These are phyloP conservation scores for Codiaeum variegatum DNA, from an alignment of 441 rosid genomes.

Conservation along the genomic window DNA sequence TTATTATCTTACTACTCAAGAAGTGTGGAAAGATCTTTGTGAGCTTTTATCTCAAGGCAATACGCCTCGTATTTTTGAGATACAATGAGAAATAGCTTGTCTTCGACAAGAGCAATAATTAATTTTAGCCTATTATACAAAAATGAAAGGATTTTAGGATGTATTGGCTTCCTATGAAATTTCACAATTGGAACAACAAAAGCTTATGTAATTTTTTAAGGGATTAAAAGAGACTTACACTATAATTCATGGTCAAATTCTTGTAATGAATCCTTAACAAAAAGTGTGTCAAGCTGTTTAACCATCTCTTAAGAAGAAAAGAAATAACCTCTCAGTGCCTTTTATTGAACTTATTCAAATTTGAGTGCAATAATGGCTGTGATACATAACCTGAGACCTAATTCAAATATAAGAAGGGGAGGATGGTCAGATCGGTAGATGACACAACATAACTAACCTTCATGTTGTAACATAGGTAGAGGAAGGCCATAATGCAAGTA, in stretches of 20 bases:
- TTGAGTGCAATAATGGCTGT: too few relatives aligned
- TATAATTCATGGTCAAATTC: not conserved
- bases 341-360: too few relatives aligned
- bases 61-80: too few relatives aligned
- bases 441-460: too few relatives aligned
- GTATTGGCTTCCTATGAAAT: not conserved
- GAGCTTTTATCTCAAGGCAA: not conserved
- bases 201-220: slow-evolving; percentile 14
- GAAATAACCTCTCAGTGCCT: too few relatives aligned
- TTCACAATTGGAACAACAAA: slow-evolving; percentile 1
- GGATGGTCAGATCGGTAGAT: too few relatives aligned
- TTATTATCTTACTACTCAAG: not conserved
- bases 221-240: slow-evolving; percentile 18
- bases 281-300: not conserved
- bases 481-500: too few relatives aligned
- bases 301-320: too few relatives aligned
- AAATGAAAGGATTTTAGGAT: slow-evolving; percentile 12
- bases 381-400: too few relatives aligned
- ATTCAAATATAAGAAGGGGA: too few relatives aligned
- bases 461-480: too few relatives aligned
- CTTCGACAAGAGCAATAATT: not conserved
- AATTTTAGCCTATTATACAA: not conserved
- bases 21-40: not conserved
- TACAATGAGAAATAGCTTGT: slow-evolving; percentile 3
- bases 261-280: slow-evolving; percentile 4